These are phyloP conservation scores for Clonostachys chloroleuca DNA, from an alignment of 2,329 filamentous ascomycete genomes.

Conservation along the genomic window DNA sequence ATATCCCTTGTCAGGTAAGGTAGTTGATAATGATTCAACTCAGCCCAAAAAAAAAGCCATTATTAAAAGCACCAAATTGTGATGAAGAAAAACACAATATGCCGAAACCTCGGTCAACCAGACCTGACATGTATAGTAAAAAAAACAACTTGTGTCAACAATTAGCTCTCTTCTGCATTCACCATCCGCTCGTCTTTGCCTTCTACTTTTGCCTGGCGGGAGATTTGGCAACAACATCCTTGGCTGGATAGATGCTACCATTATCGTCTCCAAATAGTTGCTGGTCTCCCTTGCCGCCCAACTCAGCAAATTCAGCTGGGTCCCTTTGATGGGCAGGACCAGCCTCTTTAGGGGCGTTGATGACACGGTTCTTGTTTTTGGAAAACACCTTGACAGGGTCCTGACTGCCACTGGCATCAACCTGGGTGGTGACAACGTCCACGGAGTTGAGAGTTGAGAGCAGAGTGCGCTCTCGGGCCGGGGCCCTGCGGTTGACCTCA, in stretches of 20 bases:
- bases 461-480: conserved; percentile 78
- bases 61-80: too few relatives aligned
- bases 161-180: neutral
- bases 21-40: neutral
- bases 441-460: conserved; percentile 79
- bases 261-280: conserved; percentile 65
- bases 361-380: conserved; percentile 54
- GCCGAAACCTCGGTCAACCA: neutral
- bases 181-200: conserved; percentile 14
- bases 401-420: conserved; percentile 52
- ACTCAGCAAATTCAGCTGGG: conserved; percentile 72
- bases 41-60: too few relatives aligned
- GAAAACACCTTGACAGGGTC: conserved; percentile 68
- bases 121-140: too few relatives aligned
- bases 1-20: neutral
- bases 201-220: conserved; percentile 22
- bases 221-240: conserved; percentile 17
- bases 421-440: conserved; percentile 37
- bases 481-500: conserved; percentile 78
- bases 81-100: neutral
- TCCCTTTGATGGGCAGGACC: conserved; percentile 64
- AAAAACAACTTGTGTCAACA: neutral
- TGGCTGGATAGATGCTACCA: conserved; percentile 40
- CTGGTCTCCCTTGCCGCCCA: conserved; percentile 85
- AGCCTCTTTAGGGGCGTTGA: conserved; percentile 48